These are phyloP conservation scores for Scenedesmus sp. DNA, from an alignment of 163 green algal genomes.

Conservation along the genomic window DNA sequence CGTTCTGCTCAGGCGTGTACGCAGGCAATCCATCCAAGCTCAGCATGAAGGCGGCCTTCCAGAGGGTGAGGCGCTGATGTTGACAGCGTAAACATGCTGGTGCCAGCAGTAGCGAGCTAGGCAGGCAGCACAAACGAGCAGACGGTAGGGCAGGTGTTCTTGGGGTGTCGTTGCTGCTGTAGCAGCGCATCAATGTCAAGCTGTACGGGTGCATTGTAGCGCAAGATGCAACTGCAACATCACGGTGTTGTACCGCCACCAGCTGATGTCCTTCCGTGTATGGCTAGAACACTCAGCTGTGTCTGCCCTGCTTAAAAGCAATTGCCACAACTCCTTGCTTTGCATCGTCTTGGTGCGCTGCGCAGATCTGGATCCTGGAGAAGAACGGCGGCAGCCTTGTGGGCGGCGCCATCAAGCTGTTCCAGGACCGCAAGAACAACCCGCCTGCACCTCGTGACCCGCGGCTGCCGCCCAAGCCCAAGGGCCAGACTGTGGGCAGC, in stretches of 20 bases:
- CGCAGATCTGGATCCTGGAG: conserved; percentile 90
- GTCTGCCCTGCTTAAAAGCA: neutral
- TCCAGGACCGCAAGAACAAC: conserved; percentile 85
- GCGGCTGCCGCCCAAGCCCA: conserved; percentile 92
- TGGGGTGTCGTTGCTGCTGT: neutral
- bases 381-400: conserved; percentile 93
- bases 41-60: conserved; percentile 97
- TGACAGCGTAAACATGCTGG: neutral
- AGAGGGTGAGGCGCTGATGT: conserved; percentile 74
- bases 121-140: neutral
- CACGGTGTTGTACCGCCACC: too few species aligned
- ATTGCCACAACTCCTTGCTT: neutral
- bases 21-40: conserved; percentile 97
- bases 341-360: neutral
- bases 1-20: conserved; percentile 99
- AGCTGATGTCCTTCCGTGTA: too few species aligned
- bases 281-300: too few species aligned
- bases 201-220: too few species aligned
- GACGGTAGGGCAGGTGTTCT: neutral
- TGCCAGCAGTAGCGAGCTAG: neutral
- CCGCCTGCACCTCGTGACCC: conserved; percentile 85
- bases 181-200: too few species aligned
- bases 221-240: too few species aligned
- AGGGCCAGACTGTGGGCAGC: conserved; percentile 95
- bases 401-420: conserved; percentile 93